A percentile compares a stretch with the other conserved stretches of the same genome.
Evolutionary conservation across 345 rosid genomes (phyloP).

Genomic region (Corchorus olitorius): DNA sequence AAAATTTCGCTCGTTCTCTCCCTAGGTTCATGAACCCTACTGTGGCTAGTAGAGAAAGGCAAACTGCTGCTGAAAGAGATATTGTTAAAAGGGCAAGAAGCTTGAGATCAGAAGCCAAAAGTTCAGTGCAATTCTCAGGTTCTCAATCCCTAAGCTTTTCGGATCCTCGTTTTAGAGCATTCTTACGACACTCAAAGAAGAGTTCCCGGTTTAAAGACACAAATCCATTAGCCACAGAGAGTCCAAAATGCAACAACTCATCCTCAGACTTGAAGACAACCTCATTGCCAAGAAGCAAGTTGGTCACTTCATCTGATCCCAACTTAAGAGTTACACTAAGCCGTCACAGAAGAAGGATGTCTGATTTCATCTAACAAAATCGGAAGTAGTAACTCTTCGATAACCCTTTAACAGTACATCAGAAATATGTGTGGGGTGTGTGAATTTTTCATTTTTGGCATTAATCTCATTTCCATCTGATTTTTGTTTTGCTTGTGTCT

Average conservation of each 20-base stretch:
- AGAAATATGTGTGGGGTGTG: constrained; percentile 5
- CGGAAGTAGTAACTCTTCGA: not conserved
- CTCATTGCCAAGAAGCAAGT: constrained; percentile 50
- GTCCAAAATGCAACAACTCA: constrained; percentile 39
- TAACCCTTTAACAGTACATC: not conserved
- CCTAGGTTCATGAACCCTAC: constrained; percentile 92
- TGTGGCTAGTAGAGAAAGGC: constrained; percentile 85
- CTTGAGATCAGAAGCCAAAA: constrained; percentile 42
- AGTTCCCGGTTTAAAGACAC: constrained; percentile 42
- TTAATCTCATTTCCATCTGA: not conserved
- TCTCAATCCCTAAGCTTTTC: constrained; percentile 68
- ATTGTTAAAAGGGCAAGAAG: constrained; percentile 39
- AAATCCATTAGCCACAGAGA: constrained; percentile 34
- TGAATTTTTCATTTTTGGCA: not conserved
- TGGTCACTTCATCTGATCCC: constrained; percentile 69
- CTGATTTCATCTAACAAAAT: constrained; percentile 60
- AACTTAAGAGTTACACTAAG: constrained; percentile 53
- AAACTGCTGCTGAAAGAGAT: constrained; percentile 56
- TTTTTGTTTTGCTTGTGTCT: not conserved
- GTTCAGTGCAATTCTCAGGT: constrained; percentile 48
- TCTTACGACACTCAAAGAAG: constrained; percentile 45
- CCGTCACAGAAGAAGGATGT: constrained; percentile 75
- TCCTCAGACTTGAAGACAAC: constrained; percentile 32
- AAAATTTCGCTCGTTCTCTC: constrained; percentile 27
- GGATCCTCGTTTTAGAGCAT: constrained; percentile 53